Percentiles rank a stretch among this genome's conserved stretches.
phyloP scores from a whole-genome alignment of 345 rosid species.

The Salix arbutifolia region DNA sequence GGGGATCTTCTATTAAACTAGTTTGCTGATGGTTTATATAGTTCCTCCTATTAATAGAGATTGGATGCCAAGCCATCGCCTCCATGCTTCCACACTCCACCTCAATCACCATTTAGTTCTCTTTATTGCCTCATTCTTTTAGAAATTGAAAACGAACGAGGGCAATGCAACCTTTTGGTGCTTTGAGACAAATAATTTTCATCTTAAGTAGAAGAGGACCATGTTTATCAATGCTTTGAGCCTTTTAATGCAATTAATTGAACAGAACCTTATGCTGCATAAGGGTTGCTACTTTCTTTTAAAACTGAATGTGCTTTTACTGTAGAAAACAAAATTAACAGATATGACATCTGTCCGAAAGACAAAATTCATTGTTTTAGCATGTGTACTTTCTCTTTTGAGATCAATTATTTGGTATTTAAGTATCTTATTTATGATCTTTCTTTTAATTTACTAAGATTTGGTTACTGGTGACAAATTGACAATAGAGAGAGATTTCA shows the following conservation, averaged over 20 bases:
- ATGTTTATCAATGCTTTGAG: neutral
- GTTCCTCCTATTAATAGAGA: neutral
- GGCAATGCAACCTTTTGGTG: neutral
- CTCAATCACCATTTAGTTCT: neutral
- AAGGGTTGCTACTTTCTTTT: neutral
- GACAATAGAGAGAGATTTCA: neutral
- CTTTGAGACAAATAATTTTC: neutral
- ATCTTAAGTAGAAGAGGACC: neutral
- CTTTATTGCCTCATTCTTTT: neutral
- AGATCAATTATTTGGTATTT: neutral
- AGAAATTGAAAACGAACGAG: neutral
- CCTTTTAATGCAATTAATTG: neutral
- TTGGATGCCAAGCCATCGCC: neutral
- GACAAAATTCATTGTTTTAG: neutral
- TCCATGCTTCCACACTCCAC: neutral
- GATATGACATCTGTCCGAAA: neutral
- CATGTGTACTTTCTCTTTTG: neutral
- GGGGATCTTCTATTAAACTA: neutral
- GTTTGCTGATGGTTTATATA: neutral
- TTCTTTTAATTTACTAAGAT: neutral
- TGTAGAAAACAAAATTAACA: neutral
- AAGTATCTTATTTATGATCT: neutral
- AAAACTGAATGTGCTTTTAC: neutral
- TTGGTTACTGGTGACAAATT: neutral
- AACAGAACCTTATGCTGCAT: neutral